Evolutionary conservation across 768 basidiomycete genomes (phyloP), one percentile per base, ranked within the genome.

Genomic region (Tulasnella sp.): DNA sequence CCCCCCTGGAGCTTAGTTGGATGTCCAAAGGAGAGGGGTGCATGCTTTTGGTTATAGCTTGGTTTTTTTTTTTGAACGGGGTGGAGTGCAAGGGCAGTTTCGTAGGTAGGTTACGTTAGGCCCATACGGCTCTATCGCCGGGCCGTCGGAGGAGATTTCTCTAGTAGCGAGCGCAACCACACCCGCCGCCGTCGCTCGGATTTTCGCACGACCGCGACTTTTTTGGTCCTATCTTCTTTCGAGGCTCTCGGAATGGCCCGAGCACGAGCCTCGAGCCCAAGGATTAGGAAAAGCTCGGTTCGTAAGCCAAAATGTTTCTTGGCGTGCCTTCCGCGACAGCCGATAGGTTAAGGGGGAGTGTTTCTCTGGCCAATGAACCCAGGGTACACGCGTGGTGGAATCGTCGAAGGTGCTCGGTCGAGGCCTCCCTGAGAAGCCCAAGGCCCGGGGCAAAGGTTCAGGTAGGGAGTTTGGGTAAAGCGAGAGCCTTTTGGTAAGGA

Each of bases 141-240:
- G 27, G 34, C 18, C 62, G 52, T 68, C 62, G 62, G 31, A 36
- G 62, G 62, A 68, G 62, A 36, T 31, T 18, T 34, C 62, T 4
- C 34, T 36, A 1, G 62, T 19, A 68, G 34, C 31, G 62, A 68
- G 31, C n/a, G 31, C 62, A 19, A 68, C 27, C 8, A 24, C 62
- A 68, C 62, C 62, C 62, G 62, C 62, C 62, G 62, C 62, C 62
- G 62, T 68, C 27, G 62, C 62, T 36, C 62, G 62, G 62, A 52
- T 52, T n/a, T 52, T 52, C 52, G 52, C 52, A 52, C 52, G 52
- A n/a, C n/a, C 52, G 52, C 52, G 52, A 52, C 8, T 7, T 52
- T 52, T 52, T 52, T n/a, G 27, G 8, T 68, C 58, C n/a, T 34
- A n/a, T 27, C 27, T 36, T 31, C 31, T 18, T 68, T 62, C 58